These are phyloP conservation scores for Spencermartinsiella ligniputridi DNA, from an alignment of 1,139 yeast species.

Conservation along the genomic window DNA sequence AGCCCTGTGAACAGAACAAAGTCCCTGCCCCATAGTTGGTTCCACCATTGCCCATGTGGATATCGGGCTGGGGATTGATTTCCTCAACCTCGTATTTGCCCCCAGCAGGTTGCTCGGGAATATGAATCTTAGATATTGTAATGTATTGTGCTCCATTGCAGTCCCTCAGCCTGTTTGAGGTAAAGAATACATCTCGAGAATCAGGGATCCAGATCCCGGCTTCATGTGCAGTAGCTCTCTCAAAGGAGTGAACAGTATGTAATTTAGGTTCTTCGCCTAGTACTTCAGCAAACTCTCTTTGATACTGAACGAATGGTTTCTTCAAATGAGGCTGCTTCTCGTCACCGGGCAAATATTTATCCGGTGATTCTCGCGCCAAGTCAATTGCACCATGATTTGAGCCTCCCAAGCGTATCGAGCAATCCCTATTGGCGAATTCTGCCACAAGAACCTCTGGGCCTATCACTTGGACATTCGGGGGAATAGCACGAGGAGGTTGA, in stretches of 20 bases:
- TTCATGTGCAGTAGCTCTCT: slow-evolving; percentile 21
- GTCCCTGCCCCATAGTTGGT: slow-evolving; percentile 18
- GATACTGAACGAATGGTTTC: not conserved
- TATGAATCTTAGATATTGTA: slow-evolving; percentile 1
- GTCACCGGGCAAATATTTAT: not conserved
- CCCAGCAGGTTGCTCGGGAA: slow-evolving; percentile 3
- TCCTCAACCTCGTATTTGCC: slow-evolving; percentile 13
- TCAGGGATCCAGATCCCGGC: slow-evolving; percentile 24
- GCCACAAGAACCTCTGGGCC: not conserved
- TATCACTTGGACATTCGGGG: not conserved
- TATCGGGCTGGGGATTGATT: slow-evolving; percentile 18
- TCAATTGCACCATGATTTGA: not conserved
- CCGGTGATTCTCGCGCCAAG: not conserved
- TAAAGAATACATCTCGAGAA: slow-evolving; percentile 22
- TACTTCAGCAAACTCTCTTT: not conserved
- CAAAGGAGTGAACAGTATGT: not conserved
- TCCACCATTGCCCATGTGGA: slow-evolving; percentile 23
- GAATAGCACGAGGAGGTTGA: no score
- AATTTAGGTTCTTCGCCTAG: not conserved
- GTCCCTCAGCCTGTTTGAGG: slow-evolving; percentile 17
- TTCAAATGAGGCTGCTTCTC: not conserved
- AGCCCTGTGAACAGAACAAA: slow-evolving; percentile 24
- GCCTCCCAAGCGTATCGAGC: not conserved
- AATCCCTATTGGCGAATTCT: not conserved
- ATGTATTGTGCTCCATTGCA: not conserved